These are phyloP conservation scores for Hericium erinaceus DNA, from an alignment of 768 basidiomycete genomes.

Conservation along the genomic window DNA sequence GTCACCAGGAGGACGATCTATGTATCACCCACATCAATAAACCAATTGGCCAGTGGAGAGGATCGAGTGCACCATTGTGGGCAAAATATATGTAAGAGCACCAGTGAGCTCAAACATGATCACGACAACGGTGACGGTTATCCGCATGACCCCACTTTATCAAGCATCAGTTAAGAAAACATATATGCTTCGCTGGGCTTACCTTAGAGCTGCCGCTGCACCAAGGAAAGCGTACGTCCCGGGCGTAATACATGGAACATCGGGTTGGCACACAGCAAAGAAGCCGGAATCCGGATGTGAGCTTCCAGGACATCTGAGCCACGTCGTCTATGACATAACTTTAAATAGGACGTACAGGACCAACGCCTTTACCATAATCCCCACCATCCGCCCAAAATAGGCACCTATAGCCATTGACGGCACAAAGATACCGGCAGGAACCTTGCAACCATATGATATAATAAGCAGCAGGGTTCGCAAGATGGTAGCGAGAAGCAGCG, in stretches of 20 bases:
- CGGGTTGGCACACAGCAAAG: slow-evolving; percentile 84
- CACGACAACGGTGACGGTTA: slow-evolving; percentile 96
- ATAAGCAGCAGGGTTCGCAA: slow-evolving; percentile 82
- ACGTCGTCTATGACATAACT: background rate
- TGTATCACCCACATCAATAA: background rate
- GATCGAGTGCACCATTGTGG: slow-evolving; percentile 71
- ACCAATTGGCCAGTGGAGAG: slow-evolving; percentile 4
- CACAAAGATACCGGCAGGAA: slow-evolving; percentile 96
- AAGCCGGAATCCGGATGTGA: slow-evolving; percentile 77
- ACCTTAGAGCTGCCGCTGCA: slow-evolving; percentile 93
- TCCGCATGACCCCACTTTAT: slow-evolving; percentile 85
- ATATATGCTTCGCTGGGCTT: slow-evolving; percentile 10
- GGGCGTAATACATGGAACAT: slow-evolving; percentile 94
- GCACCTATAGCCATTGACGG: slow-evolving; percentile 99
- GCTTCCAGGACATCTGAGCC: slow-evolving; percentile 27
- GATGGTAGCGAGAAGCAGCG: slow-evolving; percentile 83
- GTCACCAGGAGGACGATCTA: slow-evolving; percentile 95
- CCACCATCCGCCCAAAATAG: slow-evolving; percentile 93
- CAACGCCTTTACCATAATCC: slow-evolving; percentile 91
- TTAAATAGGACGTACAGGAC: slow-evolving; percentile 46
- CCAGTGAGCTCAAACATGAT: slow-evolving; percentile 99
- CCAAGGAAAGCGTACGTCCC: slow-evolving; percentile 98
- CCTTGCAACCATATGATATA: slow-evolving; percentile 91
- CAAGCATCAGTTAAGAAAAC: background rate
- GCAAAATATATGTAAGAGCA: slow-evolving; percentile 91